Evolutionary conservation across 2,329 filamentous ascomycete genomes (phyloP).

Genomic region (Cladorrhinum sp.): DNA sequence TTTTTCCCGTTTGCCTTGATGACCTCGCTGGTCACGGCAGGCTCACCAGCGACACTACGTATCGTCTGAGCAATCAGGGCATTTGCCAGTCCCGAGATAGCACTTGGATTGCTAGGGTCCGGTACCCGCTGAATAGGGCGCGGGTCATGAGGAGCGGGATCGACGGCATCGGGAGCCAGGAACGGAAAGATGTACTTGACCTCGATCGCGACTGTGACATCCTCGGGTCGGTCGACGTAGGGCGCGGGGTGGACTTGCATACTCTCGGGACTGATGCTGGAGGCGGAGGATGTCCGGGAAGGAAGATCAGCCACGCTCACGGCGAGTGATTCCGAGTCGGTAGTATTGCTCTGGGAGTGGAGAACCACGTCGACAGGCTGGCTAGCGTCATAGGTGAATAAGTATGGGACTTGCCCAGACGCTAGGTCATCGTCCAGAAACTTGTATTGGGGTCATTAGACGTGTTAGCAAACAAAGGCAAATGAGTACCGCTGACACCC

Average conservation of each 20-base stretch:
- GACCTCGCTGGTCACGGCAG: constrained; percentile 31
- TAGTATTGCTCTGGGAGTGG: not conserved
- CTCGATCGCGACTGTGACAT: constrained; percentile 32
- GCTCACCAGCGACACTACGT: constrained; percentile 16
- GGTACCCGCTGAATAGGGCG: constrained; percentile 5
- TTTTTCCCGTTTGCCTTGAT: constrained; percentile 24
- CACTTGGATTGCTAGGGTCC: constrained; percentile 5
- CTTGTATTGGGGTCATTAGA: not conserved
- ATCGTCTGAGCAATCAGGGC: constrained; percentile 29
- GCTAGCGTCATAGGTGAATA: not conserved
- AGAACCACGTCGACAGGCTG: not conserved
- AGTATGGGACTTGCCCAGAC: not conserved
- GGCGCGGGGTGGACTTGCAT: not conserved
- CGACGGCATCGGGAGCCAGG: constrained; percentile 12
- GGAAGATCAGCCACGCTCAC: not conserved
- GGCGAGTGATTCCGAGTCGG: not conserved
- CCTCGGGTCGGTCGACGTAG: constrained; percentile 21
- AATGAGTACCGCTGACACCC: not conserved
- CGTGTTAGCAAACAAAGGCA: not conserved
- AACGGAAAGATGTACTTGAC: constrained; percentile 34
- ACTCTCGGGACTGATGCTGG: not conserved
- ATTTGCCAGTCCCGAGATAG: constrained; percentile 25
- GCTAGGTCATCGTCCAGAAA: not conserved
- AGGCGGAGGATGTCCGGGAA: not conserved
- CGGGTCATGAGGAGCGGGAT: constrained; percentile 15